Evolutionary conservation across 2,329 filamentous ascomycete genomes (phyloP), one percentile per base, ranked within the genome.

Genomic region (Thelonectria discophora): DNA sequence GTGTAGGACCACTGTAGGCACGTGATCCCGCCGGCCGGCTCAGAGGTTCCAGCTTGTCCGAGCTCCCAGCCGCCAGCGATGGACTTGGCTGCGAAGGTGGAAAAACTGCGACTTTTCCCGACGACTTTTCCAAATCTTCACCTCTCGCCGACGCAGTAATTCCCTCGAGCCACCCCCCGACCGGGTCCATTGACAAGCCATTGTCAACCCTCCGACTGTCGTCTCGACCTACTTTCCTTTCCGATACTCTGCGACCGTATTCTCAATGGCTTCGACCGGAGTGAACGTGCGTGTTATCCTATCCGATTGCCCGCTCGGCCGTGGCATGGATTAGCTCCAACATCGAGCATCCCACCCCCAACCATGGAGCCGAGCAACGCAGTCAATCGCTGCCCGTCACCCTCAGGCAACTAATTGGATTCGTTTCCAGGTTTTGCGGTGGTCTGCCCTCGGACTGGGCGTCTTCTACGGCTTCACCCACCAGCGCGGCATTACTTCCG

Each of bases 391-490:
- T 49, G 18, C n/a, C 30, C 27, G 52, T 37, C 47, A 61, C 54
- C 60, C 51, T 30, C 18, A 43, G 52, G 65, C 65, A 58, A 65
- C 71, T 76, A 74, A 76, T 74, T 73, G 65, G 69, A 58, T 12
- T 56, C 32, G 50, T 66, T 62, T 73, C 54, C 80, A 99, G 95
- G 94, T 99, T 80, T 88, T 98, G 80, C 94, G 95, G 82, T 99
- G 94, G 87, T 94, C 93, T 76, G 94, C 94, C 77, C 91, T 99
- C 71, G 91, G 89, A 76, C 85, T 93, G 75, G 95, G 95, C 78
- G 83, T 98, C 77, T 90, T 97, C 82, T 99, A 99, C 84, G 95
- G 95, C 79, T 88, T 97, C 84, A 92, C 90, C 81, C 94, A 97
- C 84, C 95, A 99, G 84, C 85, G 90, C 76, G 86, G 88, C 65